phyloP scores from a whole-genome alignment of 768 basidiomycete species.

The Lanmaoa pseudosensibilis region DNA sequence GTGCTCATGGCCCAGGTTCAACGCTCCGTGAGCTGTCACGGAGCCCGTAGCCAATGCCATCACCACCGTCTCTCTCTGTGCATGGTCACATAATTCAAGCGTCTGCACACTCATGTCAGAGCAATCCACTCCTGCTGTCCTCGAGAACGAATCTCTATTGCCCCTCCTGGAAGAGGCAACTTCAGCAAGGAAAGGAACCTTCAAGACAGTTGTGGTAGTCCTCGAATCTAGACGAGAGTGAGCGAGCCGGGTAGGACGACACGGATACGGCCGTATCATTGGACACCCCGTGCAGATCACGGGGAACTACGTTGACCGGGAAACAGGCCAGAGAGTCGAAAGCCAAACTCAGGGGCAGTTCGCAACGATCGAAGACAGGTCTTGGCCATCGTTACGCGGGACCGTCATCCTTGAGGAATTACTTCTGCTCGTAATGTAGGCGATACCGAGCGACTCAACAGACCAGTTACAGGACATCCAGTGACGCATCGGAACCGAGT shows the following conservation, averaged over 20 bases:
- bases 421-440: conserved; percentile 1
- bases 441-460: conserved; percentile 8
- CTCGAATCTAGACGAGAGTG: conserved; percentile 16
- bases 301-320: conserved; percentile 8
- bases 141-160: conserved; percentile 63
- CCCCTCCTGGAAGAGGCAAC: conserved; percentile 44
- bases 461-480: conserved; percentile 20
- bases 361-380: conserved; percentile 27
- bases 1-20: conserved; percentile 32
- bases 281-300: conserved; percentile 7
- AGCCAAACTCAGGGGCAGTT: conserved; percentile 17
- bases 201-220: conserved; percentile 10
- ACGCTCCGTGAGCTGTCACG: conserved; percentile 14
- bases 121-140: conserved; percentile 34
- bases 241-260: conserved; percentile 10
- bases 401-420: background rate
- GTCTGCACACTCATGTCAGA: conserved; percentile 18
- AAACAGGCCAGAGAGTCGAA: conserved; percentile 27
- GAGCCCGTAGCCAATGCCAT: conserved; percentile 6
- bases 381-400: conserved; percentile 29
- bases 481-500: conserved; percentile 31
- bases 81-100: conserved; percentile 13
- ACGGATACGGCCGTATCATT: conserved; percentile 12
- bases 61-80: conserved; percentile 22
- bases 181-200: conserved; percentile 30